Percentiles rank a stretch among this genome's conserved stretches.
These are phyloP conservation scores for Ascochyta viciae-villosae DNA, from an alignment of 2,329 filamentous ascomycete genomes.

Conservation along the genomic window DNA sequence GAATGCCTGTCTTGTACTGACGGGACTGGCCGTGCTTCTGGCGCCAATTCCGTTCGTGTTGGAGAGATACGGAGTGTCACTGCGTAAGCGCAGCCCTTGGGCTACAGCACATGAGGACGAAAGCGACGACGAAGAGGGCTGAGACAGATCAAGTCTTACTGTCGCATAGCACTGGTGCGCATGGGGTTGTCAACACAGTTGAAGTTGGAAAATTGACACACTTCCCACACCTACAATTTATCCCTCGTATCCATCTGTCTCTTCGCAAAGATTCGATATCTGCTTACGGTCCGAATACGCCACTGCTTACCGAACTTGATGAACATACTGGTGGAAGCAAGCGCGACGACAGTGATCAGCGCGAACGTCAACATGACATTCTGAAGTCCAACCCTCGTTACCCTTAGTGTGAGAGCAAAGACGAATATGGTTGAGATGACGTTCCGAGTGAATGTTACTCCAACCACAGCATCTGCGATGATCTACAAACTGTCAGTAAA, in stretches of 20 bases:
- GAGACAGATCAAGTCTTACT: background rate
- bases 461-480: conserved; percentile 56
- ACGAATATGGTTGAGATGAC: conserved; percentile 54
- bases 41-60: conserved; percentile 47
- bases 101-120: conserved; percentile 49
- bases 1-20: conserved; percentile 41
- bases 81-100: conserved; percentile 50
- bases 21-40: conserved; percentile 36
- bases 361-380: conserved; percentile 22
- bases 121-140: conserved; percentile 24
- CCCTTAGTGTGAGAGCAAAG: conserved; percentile 57
- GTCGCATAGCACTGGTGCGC: background rate
- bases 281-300: conserved; percentile 1
- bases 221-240: too few relatives aligned
- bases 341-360: conserved; percentile 6
- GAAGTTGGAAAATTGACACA: too few relatives aligned
- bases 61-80: conserved; percentile 40
- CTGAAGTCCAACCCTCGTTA: conserved; percentile 21
- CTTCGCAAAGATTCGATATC: conserved; percentile 4
- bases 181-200: background rate
- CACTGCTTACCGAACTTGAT: conserved; percentile 15
- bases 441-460: conserved; percentile 56
- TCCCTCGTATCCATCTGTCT: conserved; percentile 14
- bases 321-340: conserved; percentile 14
- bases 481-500: conserved; percentile 32